Evolutionary conservation across 257 asterid genomes (phyloP), one percentile per base, ranked within the genome.

Genomic region (Cordia subcordata): DNA sequence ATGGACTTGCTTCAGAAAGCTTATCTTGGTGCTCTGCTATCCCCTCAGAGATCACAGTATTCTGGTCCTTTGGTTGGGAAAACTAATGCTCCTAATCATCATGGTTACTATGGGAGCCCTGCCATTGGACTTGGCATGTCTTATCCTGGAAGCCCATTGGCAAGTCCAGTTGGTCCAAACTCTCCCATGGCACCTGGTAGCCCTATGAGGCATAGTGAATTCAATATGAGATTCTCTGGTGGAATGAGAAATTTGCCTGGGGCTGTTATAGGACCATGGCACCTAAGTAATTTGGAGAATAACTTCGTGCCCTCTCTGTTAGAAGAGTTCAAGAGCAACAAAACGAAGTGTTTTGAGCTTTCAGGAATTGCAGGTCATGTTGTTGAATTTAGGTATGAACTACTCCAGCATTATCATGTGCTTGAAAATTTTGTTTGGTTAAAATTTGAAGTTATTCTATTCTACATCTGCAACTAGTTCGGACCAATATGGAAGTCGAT

Each of bases 401-500:
- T 64, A 19, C 15, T n/a, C 21, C 5, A 53, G 53, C 13, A 8
- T 23, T 38, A 6, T 16, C 18, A 23, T 52, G 27, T 53, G 35
- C 21, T 32, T 38, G 3, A 14, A 21, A 60, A 46, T 52, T 67
- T 8, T 11, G 16, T 40, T 50, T 6, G 39, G 49, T 60, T 71
- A 33, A 55, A 62, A 57, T 46, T 62, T 77, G 53, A 54, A 11
- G 15, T 55, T 69, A 67, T 68, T 32, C 44, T 38, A 60, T 13
- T 49, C 38, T 10, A 33, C 60, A 46, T 67, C 55, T 67, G 33
- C 68, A 32, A 54, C 38, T 71, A 91, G 98, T 49, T 84, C 94
- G 42, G 98, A 91, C 67, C 98, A 91, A 64, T 91, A 91, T 75
- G 98, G 98, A 67, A 91, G 98, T 72, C 91, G 98, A 23, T 92